Evolutionary conservation across 306 rosid species (phyloP).

Genomic region (Crotalaria pallida): DNA sequence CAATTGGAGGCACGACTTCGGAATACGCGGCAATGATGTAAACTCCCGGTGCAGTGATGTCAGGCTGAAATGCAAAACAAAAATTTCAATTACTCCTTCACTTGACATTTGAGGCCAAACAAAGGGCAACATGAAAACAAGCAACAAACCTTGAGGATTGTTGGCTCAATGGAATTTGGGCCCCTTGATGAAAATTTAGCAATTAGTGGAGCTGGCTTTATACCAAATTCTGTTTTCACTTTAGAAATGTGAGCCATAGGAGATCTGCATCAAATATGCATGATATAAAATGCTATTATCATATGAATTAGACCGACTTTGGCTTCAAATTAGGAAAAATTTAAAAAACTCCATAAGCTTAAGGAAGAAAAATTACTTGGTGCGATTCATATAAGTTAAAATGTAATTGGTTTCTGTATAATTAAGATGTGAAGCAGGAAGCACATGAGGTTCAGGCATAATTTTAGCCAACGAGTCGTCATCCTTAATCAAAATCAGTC

Average conservation of each 20-base stretch:
- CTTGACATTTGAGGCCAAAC: background rate
- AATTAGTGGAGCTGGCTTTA: conserved; percentile 45
- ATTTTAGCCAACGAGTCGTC: background rate
- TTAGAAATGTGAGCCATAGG: conserved; percentile 46
- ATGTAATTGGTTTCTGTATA: conserved; percentile 22
- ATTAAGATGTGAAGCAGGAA: conserved; percentile 39
- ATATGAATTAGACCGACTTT: too few relatives aligned
- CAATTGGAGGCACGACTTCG: background rate
- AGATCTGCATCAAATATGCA: conserved; percentile 21
- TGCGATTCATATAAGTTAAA: conserved; percentile 35
- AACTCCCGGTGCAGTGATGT: background rate
- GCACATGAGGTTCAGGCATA: conserved; percentile 33
- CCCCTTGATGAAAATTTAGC: conserved; percentile 79
- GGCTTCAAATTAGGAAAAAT: background rate
- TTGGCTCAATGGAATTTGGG: conserved; percentile 36
- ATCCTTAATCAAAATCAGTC: conserved; percentile 42
- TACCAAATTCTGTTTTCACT: conserved; percentile 30
- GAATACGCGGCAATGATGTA: background rate
- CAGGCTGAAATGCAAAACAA: conserved; percentile 19
- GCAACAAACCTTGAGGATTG: conserved; percentile 52
- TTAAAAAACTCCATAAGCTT: background rate
- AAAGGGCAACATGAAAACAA: background rate
- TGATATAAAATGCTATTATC: background rate
- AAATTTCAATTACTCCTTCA: background rate
- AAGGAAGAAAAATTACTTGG: conserved; percentile 36